These are phyloP conservation scores for Aotearoamyces nothofagi DNA, from an alignment of 2,329 filamentous ascomycete species.

Conservation along the genomic window DNA sequence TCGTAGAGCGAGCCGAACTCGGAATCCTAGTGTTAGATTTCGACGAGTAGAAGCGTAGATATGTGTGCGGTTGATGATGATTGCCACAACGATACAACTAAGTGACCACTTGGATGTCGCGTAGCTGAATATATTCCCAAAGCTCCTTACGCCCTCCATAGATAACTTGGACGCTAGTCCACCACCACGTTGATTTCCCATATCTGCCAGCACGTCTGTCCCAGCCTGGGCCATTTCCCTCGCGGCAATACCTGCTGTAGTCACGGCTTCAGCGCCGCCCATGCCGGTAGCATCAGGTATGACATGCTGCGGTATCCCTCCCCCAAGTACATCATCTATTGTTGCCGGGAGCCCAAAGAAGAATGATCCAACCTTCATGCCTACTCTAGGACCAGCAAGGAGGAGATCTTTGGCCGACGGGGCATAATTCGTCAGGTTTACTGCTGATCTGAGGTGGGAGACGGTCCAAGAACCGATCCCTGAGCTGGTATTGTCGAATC, in stretches of 20 bases:
- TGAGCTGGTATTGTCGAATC: not conserved
- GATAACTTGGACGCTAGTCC: constrained; percentile 33
- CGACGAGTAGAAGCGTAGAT: constrained; percentile 86
- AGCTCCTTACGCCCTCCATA: constrained; percentile 46
- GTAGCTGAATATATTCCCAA: constrained; percentile 82
- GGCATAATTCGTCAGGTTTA: constrained; percentile 41
- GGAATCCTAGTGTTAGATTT: constrained; percentile 61
- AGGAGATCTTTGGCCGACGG: constrained; percentile 56
- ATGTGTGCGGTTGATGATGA: constrained; percentile 79
- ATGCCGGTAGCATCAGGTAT: constrained; percentile 42
- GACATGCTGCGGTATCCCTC: constrained; percentile 38
- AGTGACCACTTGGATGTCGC: constrained; percentile 86
- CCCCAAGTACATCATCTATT: constrained; percentile 34
- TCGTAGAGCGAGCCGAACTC: constrained; percentile 54
- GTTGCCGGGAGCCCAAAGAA: constrained; percentile 44
- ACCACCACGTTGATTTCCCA: constrained; percentile 23
- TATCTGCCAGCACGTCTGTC: constrained; percentile 16
- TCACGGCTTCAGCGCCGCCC: constrained; percentile 23
- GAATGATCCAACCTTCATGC: constrained; percentile 52
- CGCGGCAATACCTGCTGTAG: constrained; percentile 26
- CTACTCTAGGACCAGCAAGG: constrained; percentile 53
- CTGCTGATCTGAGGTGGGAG: constrained; percentile 7
- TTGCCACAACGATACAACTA: constrained; percentile 70
- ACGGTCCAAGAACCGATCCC: constrained; percentile 1
- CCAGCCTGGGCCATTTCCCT: constrained; percentile 17